Conservation (phyloP, 2,329 filamentous ascomycete genomes). For the Fusarium veterinarium region DNA sequence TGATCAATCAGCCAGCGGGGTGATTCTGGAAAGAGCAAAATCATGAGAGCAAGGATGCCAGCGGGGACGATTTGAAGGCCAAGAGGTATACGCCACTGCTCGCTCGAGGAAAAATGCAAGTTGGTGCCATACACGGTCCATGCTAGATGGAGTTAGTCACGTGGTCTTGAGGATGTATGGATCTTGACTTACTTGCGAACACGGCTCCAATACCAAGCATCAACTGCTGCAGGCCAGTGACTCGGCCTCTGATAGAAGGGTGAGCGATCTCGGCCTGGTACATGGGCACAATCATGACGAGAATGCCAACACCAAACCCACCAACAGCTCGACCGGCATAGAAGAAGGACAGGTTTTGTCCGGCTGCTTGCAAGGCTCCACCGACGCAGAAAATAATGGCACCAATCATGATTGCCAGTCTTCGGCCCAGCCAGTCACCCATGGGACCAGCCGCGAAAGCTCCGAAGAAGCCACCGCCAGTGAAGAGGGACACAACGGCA, state of each 20-base stretch:
- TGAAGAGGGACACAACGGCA: not conserved
- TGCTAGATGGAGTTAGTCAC: not conserved
- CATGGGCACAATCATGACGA: not conserved
- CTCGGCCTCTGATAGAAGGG: not conserved
- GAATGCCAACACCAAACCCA: not conserved
- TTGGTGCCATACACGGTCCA: not conserved
- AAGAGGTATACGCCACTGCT: not conserved
- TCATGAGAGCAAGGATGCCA: not conserved
- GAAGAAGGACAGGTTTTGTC: not conserved
- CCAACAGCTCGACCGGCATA: not conserved
- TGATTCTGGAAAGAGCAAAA: not conserved
- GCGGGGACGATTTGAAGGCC: not conserved
- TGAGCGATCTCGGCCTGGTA: not conserved
- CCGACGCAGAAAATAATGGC: not conserved
- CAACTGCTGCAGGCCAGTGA: not conserved
- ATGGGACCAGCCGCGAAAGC: not conserved
- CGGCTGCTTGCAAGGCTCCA: not conserved
- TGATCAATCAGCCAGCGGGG: not conserved
- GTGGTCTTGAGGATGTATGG: rapidly evolving
- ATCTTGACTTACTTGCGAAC: not conserved
- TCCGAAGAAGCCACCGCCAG: not conserved
- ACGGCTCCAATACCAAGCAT: not conserved
- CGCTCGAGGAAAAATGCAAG: not conserved
- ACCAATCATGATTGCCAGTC: not conserved
- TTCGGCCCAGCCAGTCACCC: not conserved